Percentiles rank a stretch among this genome's conserved stretches.
Conservation (phyloP, 2,329 filamentous ascomycete genomes). For the Talaromyces pinophilus region DNA sequence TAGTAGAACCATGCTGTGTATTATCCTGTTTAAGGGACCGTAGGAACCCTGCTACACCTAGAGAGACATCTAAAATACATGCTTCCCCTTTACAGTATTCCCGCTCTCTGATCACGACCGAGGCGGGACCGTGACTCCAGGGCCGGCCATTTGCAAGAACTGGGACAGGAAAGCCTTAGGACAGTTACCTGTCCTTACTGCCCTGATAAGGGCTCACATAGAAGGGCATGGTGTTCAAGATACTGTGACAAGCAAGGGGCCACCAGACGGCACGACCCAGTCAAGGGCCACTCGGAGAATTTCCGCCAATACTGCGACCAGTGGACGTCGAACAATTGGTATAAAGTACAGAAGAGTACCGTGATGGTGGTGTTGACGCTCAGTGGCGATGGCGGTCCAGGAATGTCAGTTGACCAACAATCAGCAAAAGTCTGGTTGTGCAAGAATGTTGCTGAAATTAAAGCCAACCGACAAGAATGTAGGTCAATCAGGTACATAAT, state of each 20-base stretch:
- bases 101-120: constrained; percentile 32
- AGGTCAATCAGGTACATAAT: constrained; percentile 25
- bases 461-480: constrained; percentile 37
- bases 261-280: constrained; percentile 38
- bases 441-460: constrained; percentile 37
- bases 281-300: constrained; percentile 40
- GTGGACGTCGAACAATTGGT: background rate
- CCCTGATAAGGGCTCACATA: constrained; percentile 42
- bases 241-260: constrained; percentile 40
- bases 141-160: constrained; percentile 36
- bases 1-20: constrained; percentile 34
- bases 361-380: constrained; percentile 29
- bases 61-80: constrained; percentile 34
- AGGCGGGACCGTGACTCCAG: constrained; percentile 33
- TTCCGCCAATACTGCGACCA: constrained; percentile 31
- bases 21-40: constrained; percentile 33
- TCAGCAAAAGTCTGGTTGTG: constrained; percentile 25
- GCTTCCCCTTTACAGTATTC: constrained; percentile 39
- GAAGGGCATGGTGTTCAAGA: constrained; percentile 37
- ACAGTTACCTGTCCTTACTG: constrained; percentile 36
- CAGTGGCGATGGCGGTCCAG: constrained; percentile 36
- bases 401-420: constrained; percentile 38
- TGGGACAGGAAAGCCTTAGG: constrained; percentile 34
- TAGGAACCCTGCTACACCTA: constrained; percentile 39
- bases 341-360: constrained; percentile 31